Base-by-base conservation (phyloP, 2,329 filamentous ascomycete genomes). In the Teratosphaeria epicoccoides region DNA sequence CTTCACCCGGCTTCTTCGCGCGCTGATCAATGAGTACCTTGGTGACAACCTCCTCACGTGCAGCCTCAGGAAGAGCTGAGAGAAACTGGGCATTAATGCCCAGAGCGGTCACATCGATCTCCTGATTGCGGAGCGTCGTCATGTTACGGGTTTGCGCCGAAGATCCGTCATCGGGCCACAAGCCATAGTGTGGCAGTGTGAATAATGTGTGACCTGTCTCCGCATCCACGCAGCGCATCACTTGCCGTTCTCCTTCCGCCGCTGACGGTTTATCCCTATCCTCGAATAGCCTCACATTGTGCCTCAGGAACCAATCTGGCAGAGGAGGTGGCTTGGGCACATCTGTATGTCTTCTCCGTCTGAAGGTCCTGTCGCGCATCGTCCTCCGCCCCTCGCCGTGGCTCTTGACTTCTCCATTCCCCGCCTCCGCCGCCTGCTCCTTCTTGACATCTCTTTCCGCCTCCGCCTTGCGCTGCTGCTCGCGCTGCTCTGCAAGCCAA, bases 221-320 rank as follows among this genome's bases (percentile, higher is more conserved):
- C 20, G 53, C 53, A 49, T 67, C 64, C 10, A 65, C 55, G 47
- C 63, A 67, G 47, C 55, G 55, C 50, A 66, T 40, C 17, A 57
- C 50, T 43, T 60, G 50, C 25, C 24, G 20, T 14, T 48, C 25
- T 17, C 46, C 10, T 14, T 3, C 33, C 33, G 14, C 6, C 11
- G 22, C 25, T 17, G 33, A 40, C 33, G 33, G 7, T 14, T 4
- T 1, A 40, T 29, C 17, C 11, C 23, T 25, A 22, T 59, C 58
- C 14, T 48, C 28, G 20, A 52, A 40, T 23, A 68, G 54, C 43
- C 60, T 60, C 44, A 70, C 65, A 58, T 70, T 69, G 48, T 67
- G 58, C 23, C 60, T 59, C 45, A 70, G 48, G 49, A 70, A 70
- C 67, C 67, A 70, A 5, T 66, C 61, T 11, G 67, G 67, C n/a